These are phyloP conservation scores for Russula olivacea DNA, from an alignment of 768 basidiomycete genomes.

Conservation along the genomic window DNA sequence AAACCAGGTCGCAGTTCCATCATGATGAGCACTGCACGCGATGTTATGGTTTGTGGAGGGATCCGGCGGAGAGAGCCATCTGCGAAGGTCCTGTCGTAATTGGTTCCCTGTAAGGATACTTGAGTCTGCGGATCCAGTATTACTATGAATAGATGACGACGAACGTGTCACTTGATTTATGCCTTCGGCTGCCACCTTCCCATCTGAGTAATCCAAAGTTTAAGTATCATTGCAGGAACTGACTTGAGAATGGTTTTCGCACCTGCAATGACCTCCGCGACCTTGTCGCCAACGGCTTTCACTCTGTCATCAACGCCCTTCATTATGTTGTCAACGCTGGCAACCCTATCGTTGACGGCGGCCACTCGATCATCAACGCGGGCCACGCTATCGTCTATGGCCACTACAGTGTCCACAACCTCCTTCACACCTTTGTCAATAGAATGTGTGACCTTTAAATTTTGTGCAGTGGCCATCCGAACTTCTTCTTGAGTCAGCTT, in stretches of 20 bases:
- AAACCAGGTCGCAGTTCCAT: neutral
- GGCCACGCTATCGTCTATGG: neutral
- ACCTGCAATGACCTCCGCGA: neutral
- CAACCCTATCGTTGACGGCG: too few relatives aligned
- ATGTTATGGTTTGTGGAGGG: conserved; percentile 1
- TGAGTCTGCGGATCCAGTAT: neutral
- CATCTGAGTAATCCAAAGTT: neutral
- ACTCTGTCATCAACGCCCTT: neutral
- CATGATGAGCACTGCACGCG: neutral
- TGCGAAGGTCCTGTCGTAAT: neutral
- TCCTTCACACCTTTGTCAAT: too few relatives aligned
- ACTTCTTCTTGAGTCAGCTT: neutral
- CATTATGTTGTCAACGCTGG: too few relatives aligned
- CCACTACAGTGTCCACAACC: neutral
- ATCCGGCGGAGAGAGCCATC: conserved; percentile 2
- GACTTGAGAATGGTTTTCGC: neutral
- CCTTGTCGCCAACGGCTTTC: neutral
- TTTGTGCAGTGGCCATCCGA: neutral
- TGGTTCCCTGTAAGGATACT: neutral
- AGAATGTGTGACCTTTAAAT: neutral
- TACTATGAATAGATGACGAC: neutral
- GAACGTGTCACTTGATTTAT: neutral
- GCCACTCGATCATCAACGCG: too few relatives aligned
- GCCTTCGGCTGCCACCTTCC: neutral
- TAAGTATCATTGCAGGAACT: neutral